Evolutionary conservation across 306 rosid genomes (phyloP), one percentile per base, ranked within the genome.

Genomic region (Astragalus membranaceus): DNA sequence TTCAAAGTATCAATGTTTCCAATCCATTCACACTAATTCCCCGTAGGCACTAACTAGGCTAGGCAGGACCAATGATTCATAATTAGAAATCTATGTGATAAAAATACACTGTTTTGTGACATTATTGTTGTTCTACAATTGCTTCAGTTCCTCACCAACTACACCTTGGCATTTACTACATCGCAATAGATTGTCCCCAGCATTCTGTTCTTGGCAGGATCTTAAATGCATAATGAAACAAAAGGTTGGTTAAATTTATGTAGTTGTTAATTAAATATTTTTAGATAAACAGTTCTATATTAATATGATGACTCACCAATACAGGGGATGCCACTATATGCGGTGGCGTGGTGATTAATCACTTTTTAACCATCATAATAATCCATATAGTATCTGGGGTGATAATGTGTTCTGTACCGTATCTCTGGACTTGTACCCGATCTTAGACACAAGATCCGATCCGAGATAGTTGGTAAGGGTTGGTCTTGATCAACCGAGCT

Each of bases 1-100:
- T 62, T 83, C 70, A 63, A 82, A 76, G 83, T 35, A 49, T 57
- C 65, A 67, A 33, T 26, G 5, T 47, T 68, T 77, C 73, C 74
- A 70, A 63, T 70, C 77, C 74, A 70, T 67, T 70, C 77, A 33
- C 73, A 78, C 74, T 69, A 57, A 69, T 11, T 23, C 73, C 53
- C 43, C 64, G 10, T 60, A 33, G 39, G 58, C 79, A 74, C 58
- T 67, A 14, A 3, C 37, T 36, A 17, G 8, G 14, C 66, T 63
- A 74, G 50, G 3, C 39, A 74, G 41, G 17, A 70, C 39, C 33
- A 48, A 61, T 66, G 59, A 55, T 54, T 48, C 57, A 73, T 48
- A 26, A 26, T 26, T 26, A 26, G 30, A 26, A 2, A 48, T 7
- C 51, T 54, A 1, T 69, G 51, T 10, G 41, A 64, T 55, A 73